phyloP scores from a whole-genome alignment of 2,329 filamentous ascomycete genomes.

The Cladosporium phlei region DNA sequence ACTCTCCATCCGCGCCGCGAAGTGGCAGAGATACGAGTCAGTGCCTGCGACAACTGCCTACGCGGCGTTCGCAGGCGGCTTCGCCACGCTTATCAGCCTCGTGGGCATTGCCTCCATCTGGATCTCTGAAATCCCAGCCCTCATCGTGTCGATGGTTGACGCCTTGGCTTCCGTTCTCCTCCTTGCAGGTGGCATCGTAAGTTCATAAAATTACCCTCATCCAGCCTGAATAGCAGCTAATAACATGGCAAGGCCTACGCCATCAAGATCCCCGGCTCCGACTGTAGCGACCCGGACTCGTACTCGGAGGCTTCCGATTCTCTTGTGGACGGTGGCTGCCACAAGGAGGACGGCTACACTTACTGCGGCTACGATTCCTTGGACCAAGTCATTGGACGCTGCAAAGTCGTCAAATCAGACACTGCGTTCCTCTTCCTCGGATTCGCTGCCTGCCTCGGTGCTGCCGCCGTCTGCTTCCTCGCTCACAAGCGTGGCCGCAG shows the following conservation, averaged over 20 bases:
- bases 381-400: slow-evolving; percentile 16
- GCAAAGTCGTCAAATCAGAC: slow-evolving; percentile 21
- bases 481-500: slow-evolving; percentile 9
- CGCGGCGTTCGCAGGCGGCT: slow-evolving; percentile 24
- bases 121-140: slow-evolving; percentile 17
- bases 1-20: slow-evolving; percentile 23
- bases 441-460: slow-evolving; percentile 16
- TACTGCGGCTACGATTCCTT: background rate
- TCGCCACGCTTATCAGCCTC: slow-evolving; percentile 19
- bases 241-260: slow-evolving; percentile 19
- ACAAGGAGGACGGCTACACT: background rate
- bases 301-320: slow-evolving; percentile 5
- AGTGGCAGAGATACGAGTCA: slow-evolving; percentile 20
- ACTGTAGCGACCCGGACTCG: slow-evolving; percentile 12
- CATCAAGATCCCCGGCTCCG: slow-evolving; percentile 18
- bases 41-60: slow-evolving; percentile 22
- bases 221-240: background rate
- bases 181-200: slow-evolving; percentile 26
- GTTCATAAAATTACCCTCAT: slow-evolving; percentile 1
- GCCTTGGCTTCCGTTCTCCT: slow-evolving; percentile 21
- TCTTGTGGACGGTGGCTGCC: slow-evolving; percentile 22
- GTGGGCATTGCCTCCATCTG: slow-evolving; percentile 23
- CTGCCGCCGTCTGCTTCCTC: slow-evolving; percentile 16
- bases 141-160: slow-evolving; percentile 23
- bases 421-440: slow-evolving; percentile 24